Conservation (phyloP, 805 yeast species). For the Lachancea dasiensis region DNA sequence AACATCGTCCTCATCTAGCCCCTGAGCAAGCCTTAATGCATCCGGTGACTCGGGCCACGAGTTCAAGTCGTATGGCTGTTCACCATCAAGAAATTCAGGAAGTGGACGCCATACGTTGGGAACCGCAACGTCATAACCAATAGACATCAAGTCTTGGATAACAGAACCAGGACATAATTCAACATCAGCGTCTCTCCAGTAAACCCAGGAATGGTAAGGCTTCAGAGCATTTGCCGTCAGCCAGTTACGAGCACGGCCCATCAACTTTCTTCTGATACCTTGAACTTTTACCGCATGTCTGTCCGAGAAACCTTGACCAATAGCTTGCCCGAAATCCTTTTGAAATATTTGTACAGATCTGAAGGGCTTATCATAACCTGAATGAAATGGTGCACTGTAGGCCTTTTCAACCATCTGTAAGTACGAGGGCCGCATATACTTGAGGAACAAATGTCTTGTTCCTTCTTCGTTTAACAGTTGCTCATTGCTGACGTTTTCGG, state of each 20-base stretch:
- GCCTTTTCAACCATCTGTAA: slow-evolving; percentile 51
- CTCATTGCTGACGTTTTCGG: slow-evolving; percentile 36
- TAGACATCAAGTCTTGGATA: slow-evolving; percentile 66
- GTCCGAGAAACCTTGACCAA: slow-evolving; percentile 81
- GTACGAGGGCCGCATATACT: slow-evolving; percentile 65
- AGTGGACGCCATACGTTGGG: slow-evolving; percentile 97
- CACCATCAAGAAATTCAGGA: slow-evolving; percentile 79
- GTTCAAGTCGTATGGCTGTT: slow-evolving; percentile 93
- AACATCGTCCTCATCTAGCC: slow-evolving; percentile 71
- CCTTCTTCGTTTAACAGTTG: slow-evolving; percentile 39
- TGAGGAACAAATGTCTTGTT: slow-evolving; percentile 55
- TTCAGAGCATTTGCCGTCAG: slow-evolving; percentile 63
- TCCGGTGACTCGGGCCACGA: slow-evolving; percentile 91
- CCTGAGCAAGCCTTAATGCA: slow-evolving; percentile 60
- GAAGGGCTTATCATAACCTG: slow-evolving; percentile 60
- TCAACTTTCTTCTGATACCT: slow-evolving; percentile 74
- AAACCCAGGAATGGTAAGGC: slow-evolving; percentile 86
- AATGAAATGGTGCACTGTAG: slow-evolving; percentile 61
- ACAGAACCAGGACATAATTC: slow-evolving; percentile 77
- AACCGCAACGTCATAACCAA: slow-evolving; percentile 62
- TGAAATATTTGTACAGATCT: slow-evolving; percentile 73
- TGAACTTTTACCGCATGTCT: slow-evolving; percentile 82
- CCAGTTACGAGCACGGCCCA: slow-evolving; percentile 90
- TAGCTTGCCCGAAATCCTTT: slow-evolving; percentile 76
- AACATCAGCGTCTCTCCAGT: slow-evolving; percentile 85